A percentile compares a stretch with the other conserved stretches of the same genome.
phyloP scores from a whole-genome alignment of 257 asterid species.

The Parsonsia alboflavescens region DNA sequence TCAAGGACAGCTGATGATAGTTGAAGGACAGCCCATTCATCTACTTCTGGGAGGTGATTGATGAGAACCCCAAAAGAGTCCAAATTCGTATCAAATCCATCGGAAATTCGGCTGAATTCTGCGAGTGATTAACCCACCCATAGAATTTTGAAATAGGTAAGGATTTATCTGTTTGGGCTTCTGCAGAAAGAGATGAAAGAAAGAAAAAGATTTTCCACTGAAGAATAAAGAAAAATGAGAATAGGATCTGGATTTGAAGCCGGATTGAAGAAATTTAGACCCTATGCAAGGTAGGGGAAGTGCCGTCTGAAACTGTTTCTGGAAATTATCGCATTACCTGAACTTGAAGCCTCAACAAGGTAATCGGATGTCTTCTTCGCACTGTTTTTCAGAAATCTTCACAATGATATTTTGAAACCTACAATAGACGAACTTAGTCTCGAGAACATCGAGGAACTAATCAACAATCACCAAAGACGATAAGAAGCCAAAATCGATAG shows the following conservation, averaged over 20 bases:
- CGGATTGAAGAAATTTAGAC: neutral
- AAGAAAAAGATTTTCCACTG: neutral
- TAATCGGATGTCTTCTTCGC: neutral
- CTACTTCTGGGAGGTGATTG: neutral
- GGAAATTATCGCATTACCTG: conserved; percentile 13
- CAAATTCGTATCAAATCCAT: neutral
- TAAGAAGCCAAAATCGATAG: neutral
- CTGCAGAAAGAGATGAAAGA: conserved; percentile 1
- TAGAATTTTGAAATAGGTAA: neutral
- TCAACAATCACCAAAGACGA: neutral
- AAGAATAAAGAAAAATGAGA: neutral
- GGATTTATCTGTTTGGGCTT: neutral
- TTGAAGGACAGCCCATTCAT: neutral
- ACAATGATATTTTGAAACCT: neutral
- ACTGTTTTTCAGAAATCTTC: neutral
- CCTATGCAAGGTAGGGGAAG: neutral
- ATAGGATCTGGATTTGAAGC: neutral
- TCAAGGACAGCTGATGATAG: neutral
- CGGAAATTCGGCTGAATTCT: neutral
- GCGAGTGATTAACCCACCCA: neutral
- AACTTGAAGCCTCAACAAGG: neutral
- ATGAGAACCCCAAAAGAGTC: neutral
- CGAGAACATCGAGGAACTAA: neutral
- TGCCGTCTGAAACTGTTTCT: neutral
- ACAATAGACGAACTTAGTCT: neutral